phyloP scores from a whole-genome alignment of 2,329 filamentous ascomycete species.

The Calonectria naviculata region DNA sequence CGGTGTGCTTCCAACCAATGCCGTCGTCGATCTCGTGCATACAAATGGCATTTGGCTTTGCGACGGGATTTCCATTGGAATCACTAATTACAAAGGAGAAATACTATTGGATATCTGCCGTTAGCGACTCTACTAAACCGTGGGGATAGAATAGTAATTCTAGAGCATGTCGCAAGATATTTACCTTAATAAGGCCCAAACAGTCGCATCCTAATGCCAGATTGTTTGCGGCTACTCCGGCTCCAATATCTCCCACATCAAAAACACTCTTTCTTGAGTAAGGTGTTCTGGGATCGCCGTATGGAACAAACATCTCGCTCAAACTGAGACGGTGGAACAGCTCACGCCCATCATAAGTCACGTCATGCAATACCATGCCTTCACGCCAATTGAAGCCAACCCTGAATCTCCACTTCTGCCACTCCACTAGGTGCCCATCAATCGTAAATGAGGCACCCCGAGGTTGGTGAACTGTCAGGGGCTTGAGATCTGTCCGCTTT shows the following conservation, averaged over 20 bases:
- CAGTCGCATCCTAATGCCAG: slow-evolving; percentile 78
- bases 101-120: slow-evolving; percentile 52
- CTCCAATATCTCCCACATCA: slow-evolving; percentile 77
- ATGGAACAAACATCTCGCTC: slow-evolving; percentile 78
- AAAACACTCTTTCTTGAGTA: slow-evolving; percentile 79
- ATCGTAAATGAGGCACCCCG: slow-evolving; percentile 76
- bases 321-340: slow-evolving; percentile 76
- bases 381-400: slow-evolving; percentile 78
- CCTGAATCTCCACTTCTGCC: slow-evolving; percentile 78
- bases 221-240: slow-evolving; percentile 76
- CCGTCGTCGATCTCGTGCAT: slow-evolving; percentile 78
- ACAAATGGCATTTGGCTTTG: slow-evolving; percentile 71
- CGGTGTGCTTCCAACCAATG: slow-evolving; percentile 79
- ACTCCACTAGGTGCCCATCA: slow-evolving; percentile 59
- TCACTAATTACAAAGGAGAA: slow-evolving; percentile 68
- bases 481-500: slow-evolving; percentile 68
- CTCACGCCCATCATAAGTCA: slow-evolving; percentile 73
- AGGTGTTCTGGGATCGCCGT: slow-evolving; percentile 73
- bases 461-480: slow-evolving; percentile 77
- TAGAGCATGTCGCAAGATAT: background rate
- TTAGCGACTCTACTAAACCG: background rate
- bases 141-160: background rate
- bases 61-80: slow-evolving; percentile 62
- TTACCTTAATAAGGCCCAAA: slow-evolving; percentile 66
- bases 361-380: slow-evolving; percentile 76